Conservation (phyloP, 1,139 yeast genomes). For the Suhomyces maxii region DNA sequence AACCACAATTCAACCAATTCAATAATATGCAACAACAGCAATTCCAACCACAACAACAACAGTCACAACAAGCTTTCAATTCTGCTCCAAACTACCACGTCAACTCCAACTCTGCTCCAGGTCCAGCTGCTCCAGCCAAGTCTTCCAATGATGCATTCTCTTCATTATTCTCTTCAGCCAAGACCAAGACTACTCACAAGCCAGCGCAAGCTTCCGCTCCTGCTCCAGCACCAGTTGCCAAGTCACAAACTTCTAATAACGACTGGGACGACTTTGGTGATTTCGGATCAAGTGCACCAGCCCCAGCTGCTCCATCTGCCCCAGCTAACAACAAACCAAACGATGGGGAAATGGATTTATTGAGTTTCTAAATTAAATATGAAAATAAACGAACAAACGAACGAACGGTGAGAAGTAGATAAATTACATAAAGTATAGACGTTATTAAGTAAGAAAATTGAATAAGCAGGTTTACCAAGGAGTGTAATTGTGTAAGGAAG, state of each 20-base stretch:
- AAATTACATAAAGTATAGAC: too few relatives aligned
- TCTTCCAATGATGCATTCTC: slow-evolving; percentile 73
- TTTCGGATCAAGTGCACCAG: slow-evolving; percentile 11
- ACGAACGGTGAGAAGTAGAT: background rate
- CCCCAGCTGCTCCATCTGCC: slow-evolving; percentile 11
- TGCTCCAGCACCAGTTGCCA: slow-evolving; percentile 5
- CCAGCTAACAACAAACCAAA: slow-evolving; percentile 8
- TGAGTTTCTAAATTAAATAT: slow-evolving; percentile 34
- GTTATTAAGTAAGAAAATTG: too few relatives aligned
- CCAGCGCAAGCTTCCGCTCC: slow-evolving; percentile 12
- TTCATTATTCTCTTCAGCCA: slow-evolving; percentile 73
- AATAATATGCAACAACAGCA: slow-evolving; percentile 13
- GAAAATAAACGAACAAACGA: slow-evolving; percentile 1
- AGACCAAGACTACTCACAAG: slow-evolving; percentile 35
- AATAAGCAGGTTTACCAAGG: too few relatives aligned
- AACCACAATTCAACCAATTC: slow-evolving; percentile 12
- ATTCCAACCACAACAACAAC: slow-evolving; percentile 13
- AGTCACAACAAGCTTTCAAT: slow-evolving; percentile 9
- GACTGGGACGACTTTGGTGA: slow-evolving; percentile 10
- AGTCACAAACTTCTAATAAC: slow-evolving; percentile 6
- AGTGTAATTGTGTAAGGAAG: too few relatives aligned
- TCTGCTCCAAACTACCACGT: slow-evolving; percentile 27
- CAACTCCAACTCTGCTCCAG: slow-evolving; percentile 16
- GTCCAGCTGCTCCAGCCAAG: slow-evolving; percentile 35
- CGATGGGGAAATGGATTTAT: slow-evolving; percentile 40